Base-by-base conservation (phyloP, 1,139 yeast species). In the Scheffersomyces insectosa region DNA sequence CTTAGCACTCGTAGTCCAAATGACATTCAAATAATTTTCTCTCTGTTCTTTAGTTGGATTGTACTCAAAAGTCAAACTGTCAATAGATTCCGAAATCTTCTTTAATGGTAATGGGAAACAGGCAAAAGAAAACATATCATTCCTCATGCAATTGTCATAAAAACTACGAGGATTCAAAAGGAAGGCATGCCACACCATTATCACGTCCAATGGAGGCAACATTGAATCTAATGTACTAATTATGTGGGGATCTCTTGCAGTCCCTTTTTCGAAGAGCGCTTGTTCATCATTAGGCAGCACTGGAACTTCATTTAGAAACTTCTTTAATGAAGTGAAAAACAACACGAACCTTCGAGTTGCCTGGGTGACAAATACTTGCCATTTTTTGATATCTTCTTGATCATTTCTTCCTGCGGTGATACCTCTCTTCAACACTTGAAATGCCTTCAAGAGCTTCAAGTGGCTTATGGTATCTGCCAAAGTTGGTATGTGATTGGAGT, bases 141-240 rank as follows among this genome's bases (percentile, higher is more conserved):
- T 56, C 28, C 71, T 57, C 10, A 52, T 41, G 29, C 63, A 59
- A 20, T 59, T 60, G 37, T 68, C 72, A 43, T 65, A 60, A 42
- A 52, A 63, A 0, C 63, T 47, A 16, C 51, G 49, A 2, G 70
- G 70, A 37, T 61, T 63, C 41, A 66, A 50, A 46, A 62, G 44
- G 40, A 62, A 63, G 4, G 69, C 47, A 49, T 72, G 75, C 77
- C 77, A 72, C 1, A 71, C 70, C 66, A 71, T 59, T 8, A 70
- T 41, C 4, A 71, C 63, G 45, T 70, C 76, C 35, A 69, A 48
- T 1, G 72, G 72, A 1, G 74, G 73, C 30, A 65, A 41, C 15
- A 48, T 30, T 13, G 33, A 40, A 25, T 42, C 38, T 14, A 47
- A 41, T 29, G 36, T 37, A 9, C 33, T 34, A 9, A 12, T 37